phyloP scores from a whole-genome alignment of 139 green algal genomes.

The Astrephomene gubernaculifera region DNA sequence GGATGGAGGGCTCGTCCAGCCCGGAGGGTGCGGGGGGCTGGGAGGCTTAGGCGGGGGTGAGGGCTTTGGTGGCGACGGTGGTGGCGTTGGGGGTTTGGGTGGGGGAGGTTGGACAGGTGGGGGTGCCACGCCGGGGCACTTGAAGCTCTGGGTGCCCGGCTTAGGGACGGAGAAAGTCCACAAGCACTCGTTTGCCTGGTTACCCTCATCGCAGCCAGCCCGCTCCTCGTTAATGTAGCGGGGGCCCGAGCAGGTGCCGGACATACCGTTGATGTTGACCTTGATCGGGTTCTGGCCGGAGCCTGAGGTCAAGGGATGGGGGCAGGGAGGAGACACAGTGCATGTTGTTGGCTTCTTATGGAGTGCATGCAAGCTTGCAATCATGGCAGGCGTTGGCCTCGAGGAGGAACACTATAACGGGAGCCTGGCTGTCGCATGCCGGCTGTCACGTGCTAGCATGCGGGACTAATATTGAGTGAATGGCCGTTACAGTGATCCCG shows the following conservation, averaged over 20 bases:
- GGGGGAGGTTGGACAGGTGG: background rate
- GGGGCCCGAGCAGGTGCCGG: conserved; percentile 8
- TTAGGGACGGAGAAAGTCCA: background rate
- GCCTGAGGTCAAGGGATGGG: background rate
- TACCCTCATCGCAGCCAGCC: background rate
- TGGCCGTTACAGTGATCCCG: too few species aligned
- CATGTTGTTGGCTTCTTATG: too few species aligned
- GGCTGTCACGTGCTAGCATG: too few species aligned
- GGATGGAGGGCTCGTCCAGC: background rate
- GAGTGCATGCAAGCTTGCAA: too few species aligned
- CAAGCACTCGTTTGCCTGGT: conserved; percentile 36
- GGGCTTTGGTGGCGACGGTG: background rate
- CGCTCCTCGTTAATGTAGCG: background rate
- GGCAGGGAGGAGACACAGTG: too few species aligned
- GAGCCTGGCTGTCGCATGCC: too few species aligned
- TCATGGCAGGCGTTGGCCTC: too few species aligned
- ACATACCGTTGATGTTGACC: conserved; percentile 15
- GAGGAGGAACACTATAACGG: too few species aligned
- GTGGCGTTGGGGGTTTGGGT: background rate
- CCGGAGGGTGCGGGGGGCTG: background rate
- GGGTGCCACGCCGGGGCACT: conserved; percentile 1
- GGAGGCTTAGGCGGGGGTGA: conserved; percentile 4
- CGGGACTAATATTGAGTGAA: too few species aligned
- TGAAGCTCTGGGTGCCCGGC: background rate
- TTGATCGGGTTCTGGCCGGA: background rate